phyloP scores from a whole-genome alignment of 148 eudicot genomes.

The Polygonum maritimum region DNA sequence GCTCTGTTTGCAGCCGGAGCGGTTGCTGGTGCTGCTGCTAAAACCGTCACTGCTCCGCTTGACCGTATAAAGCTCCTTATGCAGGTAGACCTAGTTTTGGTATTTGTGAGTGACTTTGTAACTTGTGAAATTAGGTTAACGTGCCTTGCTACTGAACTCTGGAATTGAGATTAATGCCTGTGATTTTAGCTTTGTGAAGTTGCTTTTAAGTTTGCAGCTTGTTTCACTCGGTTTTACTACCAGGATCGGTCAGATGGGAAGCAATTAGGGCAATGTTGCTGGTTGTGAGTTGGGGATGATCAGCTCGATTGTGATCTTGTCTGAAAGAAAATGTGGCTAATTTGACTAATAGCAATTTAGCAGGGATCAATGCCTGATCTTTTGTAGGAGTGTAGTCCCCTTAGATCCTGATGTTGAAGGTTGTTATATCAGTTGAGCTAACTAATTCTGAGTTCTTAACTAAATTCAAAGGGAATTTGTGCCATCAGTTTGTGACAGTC shows the following conservation, averaged over 20 bases:
- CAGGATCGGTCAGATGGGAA: not conserved
- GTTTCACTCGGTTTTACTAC: not conserved
- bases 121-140: not conserved
- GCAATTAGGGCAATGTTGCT: constrained; percentile 2
- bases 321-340: not conserved
- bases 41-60: constrained; percentile 80
- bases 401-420: not conserved
- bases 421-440: not conserved
- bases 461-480: not conserved
- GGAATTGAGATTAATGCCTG: not conserved
- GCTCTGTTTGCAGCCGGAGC: constrained; percentile 85
- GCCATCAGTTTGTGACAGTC: not conserved
- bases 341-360: not conserved
- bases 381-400: not conserved
- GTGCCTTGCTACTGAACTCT: not conserved
- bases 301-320: not conserved
- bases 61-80: constrained; percentile 88
- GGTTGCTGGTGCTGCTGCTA: constrained; percentile 76
- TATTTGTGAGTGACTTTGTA: not conserved
- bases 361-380: not conserved
- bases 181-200: not conserved
- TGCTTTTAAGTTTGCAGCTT: not conserved
- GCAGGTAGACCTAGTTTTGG: constrained; percentile 42
- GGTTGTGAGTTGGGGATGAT: not conserved
- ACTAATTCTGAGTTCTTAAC: not conserved